Conservation (phyloP, 148 eudicot genomes). For the Chenopodium suecicum region DNA sequence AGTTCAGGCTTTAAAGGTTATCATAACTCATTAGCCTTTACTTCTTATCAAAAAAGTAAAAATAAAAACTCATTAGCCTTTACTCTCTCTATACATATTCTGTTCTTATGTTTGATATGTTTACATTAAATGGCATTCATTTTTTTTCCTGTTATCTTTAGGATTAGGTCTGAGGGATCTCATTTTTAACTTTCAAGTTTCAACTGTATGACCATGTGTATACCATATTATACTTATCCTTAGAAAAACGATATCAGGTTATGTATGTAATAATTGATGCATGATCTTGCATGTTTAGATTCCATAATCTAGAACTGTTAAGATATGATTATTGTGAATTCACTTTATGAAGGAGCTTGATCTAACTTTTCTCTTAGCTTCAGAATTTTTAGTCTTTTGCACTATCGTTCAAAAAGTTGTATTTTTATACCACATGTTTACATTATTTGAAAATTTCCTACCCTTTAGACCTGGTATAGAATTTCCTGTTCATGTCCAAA, state of each 20-base stretch:
- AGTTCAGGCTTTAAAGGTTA: conserved; percentile 83
- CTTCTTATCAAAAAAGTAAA: not conserved
- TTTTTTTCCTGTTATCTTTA: not conserved
- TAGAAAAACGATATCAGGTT: not conserved
- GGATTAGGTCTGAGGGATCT: not conserved
- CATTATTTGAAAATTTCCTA: not conserved
- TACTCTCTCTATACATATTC: not conserved
- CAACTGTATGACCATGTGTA: not conserved
- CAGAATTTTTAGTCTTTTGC: not conserved
- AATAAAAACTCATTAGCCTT: not conserved
- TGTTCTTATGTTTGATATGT: not conserved
- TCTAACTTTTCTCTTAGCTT: not conserved
- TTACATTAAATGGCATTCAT: not conserved
- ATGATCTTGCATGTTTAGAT: not conserved
- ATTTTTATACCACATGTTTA: not conserved
- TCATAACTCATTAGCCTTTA: not conserved
- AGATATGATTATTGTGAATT: not conserved
- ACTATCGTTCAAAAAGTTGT: not conserved
- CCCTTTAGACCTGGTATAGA: not conserved
- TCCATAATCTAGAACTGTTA: not conserved
- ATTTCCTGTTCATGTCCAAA: not conserved
- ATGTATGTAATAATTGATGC: not conserved
- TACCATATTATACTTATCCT: not conserved
- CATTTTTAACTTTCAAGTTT: not conserved
- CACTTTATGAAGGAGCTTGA: not conserved